Conservation (phyloP, 2,329 filamentous ascomycete genomes). For the Fusarium staphyleae region DNA sequence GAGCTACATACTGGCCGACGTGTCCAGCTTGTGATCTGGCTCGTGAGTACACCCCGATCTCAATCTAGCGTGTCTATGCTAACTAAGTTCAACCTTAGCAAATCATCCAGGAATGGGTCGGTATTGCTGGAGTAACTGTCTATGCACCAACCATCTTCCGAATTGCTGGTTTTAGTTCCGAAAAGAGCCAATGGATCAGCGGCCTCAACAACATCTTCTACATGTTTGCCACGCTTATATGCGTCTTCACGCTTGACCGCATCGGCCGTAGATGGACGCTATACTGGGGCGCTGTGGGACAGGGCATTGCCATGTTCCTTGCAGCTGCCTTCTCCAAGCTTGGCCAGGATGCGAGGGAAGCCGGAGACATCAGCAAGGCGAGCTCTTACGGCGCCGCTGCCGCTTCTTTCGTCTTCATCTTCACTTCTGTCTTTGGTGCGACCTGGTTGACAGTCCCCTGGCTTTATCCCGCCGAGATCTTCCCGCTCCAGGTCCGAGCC, state of each 20-base stretch:
- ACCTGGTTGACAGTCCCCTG: constrained; percentile 62
- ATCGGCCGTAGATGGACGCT: constrained; percentile 74
- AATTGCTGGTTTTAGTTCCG: constrained; percentile 69
- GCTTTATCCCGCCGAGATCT: constrained; percentile 77
- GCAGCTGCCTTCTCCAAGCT: constrained; percentile 60
- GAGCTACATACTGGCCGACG: constrained; percentile 71
- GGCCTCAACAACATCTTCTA: constrained; percentile 61
- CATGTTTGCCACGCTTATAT: constrained; percentile 71
- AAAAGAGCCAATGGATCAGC: constrained; percentile 69
- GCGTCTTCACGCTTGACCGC: constrained; percentile 72
- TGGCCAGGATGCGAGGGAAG: constrained; percentile 56
- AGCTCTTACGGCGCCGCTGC: constrained; percentile 68
- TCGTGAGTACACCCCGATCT: background rate
- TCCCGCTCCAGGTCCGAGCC: constrained; percentile 72
- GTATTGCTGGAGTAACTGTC: constrained; percentile 73
- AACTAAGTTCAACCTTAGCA: constrained; percentile 11
- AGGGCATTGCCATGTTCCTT: constrained; percentile 72
- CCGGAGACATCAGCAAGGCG: constrained; percentile 41
- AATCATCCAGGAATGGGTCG: constrained; percentile 34
- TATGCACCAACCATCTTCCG: constrained; percentile 67
- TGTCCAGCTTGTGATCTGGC: constrained; percentile 71
- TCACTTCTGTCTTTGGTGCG: constrained; percentile 51
- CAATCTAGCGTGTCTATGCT: background rate
- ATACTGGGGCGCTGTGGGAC: constrained; percentile 71
- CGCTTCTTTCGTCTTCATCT: constrained; percentile 72